These are phyloP conservation scores for Stropharia rugosoannulata DNA, from an alignment of 768 basidiomycete genomes.

Conservation along the genomic window DNA sequence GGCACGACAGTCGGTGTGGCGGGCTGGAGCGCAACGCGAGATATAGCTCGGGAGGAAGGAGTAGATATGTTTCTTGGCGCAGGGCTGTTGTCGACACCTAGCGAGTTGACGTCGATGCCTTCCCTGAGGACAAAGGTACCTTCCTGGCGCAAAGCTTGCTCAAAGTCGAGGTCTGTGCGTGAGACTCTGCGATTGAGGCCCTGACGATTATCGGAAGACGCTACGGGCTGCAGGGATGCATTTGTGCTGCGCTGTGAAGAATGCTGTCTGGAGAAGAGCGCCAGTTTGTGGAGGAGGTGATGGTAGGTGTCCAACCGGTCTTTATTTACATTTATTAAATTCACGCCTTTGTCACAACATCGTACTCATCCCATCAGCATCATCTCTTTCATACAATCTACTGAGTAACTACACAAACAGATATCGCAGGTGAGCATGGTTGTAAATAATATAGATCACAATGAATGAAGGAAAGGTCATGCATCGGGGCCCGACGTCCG, in stretches of 20 bases:
- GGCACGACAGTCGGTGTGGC: conserved; percentile 64
- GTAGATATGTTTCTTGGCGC: conserved; percentile 37
- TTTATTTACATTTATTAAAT: not conserved
- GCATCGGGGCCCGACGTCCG: conserved; percentile 59
- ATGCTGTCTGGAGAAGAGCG: conserved; percentile 41
- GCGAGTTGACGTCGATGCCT: conserved; percentile 63
- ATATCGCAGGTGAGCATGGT: not conserved
- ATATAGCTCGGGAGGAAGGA: conserved; percentile 13
- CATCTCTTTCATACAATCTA: not conserved
- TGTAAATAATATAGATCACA: conserved; percentile 23
- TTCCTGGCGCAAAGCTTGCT: conserved; percentile 65
- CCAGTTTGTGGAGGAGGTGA: conserved; percentile 46
- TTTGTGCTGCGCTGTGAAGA: not conserved
- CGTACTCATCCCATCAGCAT: not conserved
- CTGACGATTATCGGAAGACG: conserved; percentile 43
- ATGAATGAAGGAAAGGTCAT: conserved; percentile 18
- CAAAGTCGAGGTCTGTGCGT: conserved; percentile 79
- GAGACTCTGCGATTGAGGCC: conserved; percentile 55
- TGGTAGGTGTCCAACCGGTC: conserved; percentile 2
- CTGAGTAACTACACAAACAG: conserved; percentile 4
- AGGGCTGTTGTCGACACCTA: conserved; percentile 56
- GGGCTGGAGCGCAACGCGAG: conserved; percentile 38
- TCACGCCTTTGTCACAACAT: conserved; percentile 4
- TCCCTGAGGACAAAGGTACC: conserved; percentile 72
- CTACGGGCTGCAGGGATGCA: conserved; percentile 50